These are phyloP conservation scores for Suillus ampliporus DNA, from an alignment of 768 basidiomycete genomes.

Conservation along the genomic window DNA sequence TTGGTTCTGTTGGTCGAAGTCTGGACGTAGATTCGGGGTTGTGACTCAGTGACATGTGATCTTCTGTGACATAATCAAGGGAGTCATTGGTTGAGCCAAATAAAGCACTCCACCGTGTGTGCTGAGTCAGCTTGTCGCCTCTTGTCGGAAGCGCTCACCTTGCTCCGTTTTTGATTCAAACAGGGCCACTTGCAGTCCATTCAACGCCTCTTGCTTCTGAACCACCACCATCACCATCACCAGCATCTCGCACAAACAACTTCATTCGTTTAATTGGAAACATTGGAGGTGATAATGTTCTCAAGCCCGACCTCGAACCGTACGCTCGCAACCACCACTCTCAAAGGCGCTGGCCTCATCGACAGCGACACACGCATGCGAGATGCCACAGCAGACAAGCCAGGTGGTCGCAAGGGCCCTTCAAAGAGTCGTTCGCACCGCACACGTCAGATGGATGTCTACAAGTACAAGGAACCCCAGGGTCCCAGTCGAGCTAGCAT, in stretches of 20 bases:
- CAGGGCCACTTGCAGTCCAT: conserved; percentile 10
- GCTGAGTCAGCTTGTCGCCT: conserved; percentile 7
- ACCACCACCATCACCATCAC: conserved; percentile 18
- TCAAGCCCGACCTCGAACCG: conserved; percentile 66
- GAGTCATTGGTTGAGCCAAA: not conserved
- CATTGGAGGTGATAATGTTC: conserved; percentile 49
- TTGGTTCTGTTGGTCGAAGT: not conserved
- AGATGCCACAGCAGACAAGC: conserved; percentile 65
- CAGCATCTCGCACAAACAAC: not conserved
- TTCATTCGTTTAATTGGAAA: not conserved
- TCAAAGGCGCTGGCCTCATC: conserved; percentile 76
- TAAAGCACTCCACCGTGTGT: not conserved
- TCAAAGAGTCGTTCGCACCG: conserved; percentile 66
- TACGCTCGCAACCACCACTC: conserved; percentile 61
- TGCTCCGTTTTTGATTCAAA: conserved; percentile 24
- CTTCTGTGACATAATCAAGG: too few species aligned
- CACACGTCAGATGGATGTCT: conserved; percentile 61
- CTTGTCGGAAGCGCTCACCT: conserved; percentile 18
- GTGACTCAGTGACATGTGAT: not conserved
- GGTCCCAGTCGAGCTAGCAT: conserved; percentile 54
- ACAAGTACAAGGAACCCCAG: conserved; percentile 58
- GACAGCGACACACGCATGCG: conserved; percentile 80
- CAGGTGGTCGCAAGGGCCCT: conserved; percentile 75
- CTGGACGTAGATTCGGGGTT: not conserved
- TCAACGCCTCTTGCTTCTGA: conserved; percentile 13